Base-by-base conservation (phyloP, 1,284 basidiomycete genomes). In the Ustilago crameri region DNA sequence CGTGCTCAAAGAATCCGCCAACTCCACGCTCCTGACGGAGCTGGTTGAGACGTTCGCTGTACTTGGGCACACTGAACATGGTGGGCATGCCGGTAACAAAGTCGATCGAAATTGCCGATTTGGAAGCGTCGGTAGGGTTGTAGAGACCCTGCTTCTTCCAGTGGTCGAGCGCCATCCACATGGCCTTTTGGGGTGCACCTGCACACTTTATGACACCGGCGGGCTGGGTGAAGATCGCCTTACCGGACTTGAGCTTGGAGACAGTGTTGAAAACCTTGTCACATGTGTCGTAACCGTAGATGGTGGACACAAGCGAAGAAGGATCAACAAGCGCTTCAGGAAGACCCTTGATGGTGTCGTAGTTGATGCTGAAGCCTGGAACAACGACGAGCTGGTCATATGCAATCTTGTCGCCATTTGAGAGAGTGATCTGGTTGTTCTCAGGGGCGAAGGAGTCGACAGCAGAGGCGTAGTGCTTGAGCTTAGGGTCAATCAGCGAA, bases 141-240 rank as follows among this genome's bases (percentile, higher is more conserved):
- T 70, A 77, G 18, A 78, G 59, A 2, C 74, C 76, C 3, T 40
- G 26, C 52, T 74, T 69, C 50, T 68, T 71, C 80, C 80, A 81
- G 61, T 75, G 60, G 60, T 81, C 75, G n/a, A 75, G 42, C 0
- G 78, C 79, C 17, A 80, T 46, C 78, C 77, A 82, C 81, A 81
- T 79, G 51, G 81, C 78, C 67, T 84, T 85, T 59, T 84, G 86
- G 67, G 85, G 85, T 23, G 85, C 93, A 84, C 95, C 95, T 53
- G 94, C 92, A 83, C 95, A 98, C 85, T 98, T 98, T 84, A 98
- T 89, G 23, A 93, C 86, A 22, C 95, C 93, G n/a, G 91, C 89
- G 27, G 95, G 95, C 83, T 98, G 95, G 0, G 95, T 98, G 85
- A 98, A 98, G 78, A 98, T 88, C 2, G 95, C 94, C 53, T 90